These are phyloP conservation scores for Hypoxylon rickii DNA, from an alignment of 495 filamentous ascomycete species.

Conservation along the genomic window DNA sequence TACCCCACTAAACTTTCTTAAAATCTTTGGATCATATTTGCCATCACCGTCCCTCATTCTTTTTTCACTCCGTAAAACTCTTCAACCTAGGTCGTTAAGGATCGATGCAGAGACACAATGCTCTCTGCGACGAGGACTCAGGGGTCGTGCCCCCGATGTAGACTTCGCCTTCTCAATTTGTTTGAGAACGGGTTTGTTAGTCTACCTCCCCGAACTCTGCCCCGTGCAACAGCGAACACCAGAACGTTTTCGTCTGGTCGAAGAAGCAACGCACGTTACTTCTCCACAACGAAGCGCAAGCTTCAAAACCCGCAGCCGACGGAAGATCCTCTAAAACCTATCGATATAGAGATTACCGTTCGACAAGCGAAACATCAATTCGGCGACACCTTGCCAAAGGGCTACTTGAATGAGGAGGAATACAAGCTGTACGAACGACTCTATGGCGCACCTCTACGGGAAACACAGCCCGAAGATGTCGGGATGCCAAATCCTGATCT, in stretches of 20 bases:
- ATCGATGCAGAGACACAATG: slow-evolving; percentile 38
- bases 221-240: slow-evolving; percentile 17
- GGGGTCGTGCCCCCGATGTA: slow-evolving; percentile 55
- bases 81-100: slow-evolving; percentile 17
- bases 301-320: slow-evolving; percentile 33
- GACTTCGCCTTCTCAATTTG: slow-evolving; percentile 50
- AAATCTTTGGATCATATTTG: no score
- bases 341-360: slow-evolving; percentile 65
- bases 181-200: slow-evolving; percentile 46
- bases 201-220: slow-evolving; percentile 15
- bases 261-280: slow-evolving; percentile 36
- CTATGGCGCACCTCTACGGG: slow-evolving; percentile 71
- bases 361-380: slow-evolving; percentile 72
- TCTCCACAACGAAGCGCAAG: slow-evolving; percentile 43
- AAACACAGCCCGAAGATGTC: slow-evolving; percentile 61
- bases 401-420: slow-evolving; percentile 69
- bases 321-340: slow-evolving; percentile 6
- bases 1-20: slow-evolving; percentile 25
- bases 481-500: slow-evolving; percentile 47
- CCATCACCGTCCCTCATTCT: no score
- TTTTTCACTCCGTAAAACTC: no score
- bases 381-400: slow-evolving; percentile 78
- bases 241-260: slow-evolving; percentile 23
- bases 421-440: slow-evolving; percentile 76
- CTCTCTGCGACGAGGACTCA: slow-evolving; percentile 51